Conservation (phyloP, 1,139 yeast species). For the Debaryomyces singareniensis region DNA sequence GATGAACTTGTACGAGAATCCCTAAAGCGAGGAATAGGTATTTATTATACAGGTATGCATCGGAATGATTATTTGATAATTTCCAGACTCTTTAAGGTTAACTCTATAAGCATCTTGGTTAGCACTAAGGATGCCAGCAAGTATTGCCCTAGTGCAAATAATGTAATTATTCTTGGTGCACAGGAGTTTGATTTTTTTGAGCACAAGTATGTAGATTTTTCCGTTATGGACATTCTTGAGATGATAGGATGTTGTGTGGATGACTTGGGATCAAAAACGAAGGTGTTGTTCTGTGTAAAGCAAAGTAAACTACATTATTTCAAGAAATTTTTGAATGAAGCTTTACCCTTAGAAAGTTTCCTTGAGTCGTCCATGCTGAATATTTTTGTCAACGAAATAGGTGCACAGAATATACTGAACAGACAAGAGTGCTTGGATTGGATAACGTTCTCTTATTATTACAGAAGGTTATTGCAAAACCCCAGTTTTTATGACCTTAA, state of each 20-base stretch:
- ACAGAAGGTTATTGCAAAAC: slow-evolving; percentile 70
- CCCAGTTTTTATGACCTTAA: slow-evolving; percentile 84
- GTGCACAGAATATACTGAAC: slow-evolving; percentile 54
- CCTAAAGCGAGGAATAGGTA: slow-evolving; percentile 63
- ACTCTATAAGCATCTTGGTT: slow-evolving; percentile 47
- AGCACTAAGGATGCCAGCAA: slow-evolving; percentile 53
- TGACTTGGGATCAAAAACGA: slow-evolving; percentile 17
- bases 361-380: slow-evolving; percentile 57
- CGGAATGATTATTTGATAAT: slow-evolving; percentile 48
- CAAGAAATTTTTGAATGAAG: slow-evolving; percentile 61
- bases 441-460: slow-evolving; percentile 80
- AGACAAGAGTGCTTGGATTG: slow-evolving; percentile 89
- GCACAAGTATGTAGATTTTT: slow-evolving; percentile 62
- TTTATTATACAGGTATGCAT: slow-evolving; percentile 56
- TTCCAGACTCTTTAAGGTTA: slow-evolving; percentile 43
- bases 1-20: slow-evolving; percentile 44
- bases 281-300: slow-evolving; percentile 54
- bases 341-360: slow-evolving; percentile 82
- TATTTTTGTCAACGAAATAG: slow-evolving; percentile 63
- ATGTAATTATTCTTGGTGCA: slow-evolving; percentile 66
- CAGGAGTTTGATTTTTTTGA: slow-evolving; percentile 69
- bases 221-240: slow-evolving; percentile 59
- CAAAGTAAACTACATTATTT: slow-evolving; percentile 56
- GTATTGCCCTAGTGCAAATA: slow-evolving; percentile 45
- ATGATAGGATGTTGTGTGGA: slow-evolving; percentile 60